These are phyloP conservation scores for Phytophthora ramorum DNA, from an alignment of 352 stramenopile species.

Conservation along the genomic window DNA sequence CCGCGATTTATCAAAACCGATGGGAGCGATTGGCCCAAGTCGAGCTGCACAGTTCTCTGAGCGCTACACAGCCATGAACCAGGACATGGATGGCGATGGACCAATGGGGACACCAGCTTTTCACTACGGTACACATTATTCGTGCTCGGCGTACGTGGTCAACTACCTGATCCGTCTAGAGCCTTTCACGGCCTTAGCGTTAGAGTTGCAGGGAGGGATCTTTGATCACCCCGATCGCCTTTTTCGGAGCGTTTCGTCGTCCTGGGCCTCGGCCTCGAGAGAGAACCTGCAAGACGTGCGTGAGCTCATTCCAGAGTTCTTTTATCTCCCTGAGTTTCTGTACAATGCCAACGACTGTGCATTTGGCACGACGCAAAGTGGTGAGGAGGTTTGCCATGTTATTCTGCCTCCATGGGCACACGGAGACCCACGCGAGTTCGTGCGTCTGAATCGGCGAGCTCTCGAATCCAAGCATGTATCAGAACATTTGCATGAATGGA, in stretches of 20 bases:
- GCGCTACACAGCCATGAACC: conserved; percentile 74
- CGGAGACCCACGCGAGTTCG: conserved; percentile 93
- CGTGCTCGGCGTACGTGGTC: conserved; percentile 95
- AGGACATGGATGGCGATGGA: conserved; percentile 42
- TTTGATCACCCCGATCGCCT: conserved; percentile 97
- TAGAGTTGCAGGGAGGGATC: conserved; percentile 70
- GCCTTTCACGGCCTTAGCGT: conserved; percentile 79
- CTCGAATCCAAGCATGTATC: conserved; percentile 97
- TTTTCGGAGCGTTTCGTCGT: conserved; percentile 95
- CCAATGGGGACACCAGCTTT: conserved; percentile 90
- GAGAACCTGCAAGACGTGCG: conserved; percentile 92
- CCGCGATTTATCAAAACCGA: conserved; percentile 94
- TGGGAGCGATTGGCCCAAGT: conserved; percentile 91
- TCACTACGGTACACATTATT: conserved; percentile 98
- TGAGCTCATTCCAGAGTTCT: conserved; percentile 86
- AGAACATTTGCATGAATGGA: conserved; percentile 97
- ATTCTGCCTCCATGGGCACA: conserved; percentile 95
- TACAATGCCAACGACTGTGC: conserved; percentile 78
- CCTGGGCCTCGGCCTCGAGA: conserved; percentile 93
- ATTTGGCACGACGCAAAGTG: conserved; percentile 78
- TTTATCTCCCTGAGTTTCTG: conserved; percentile 81
- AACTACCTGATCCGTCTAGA: conserved; percentile 97
- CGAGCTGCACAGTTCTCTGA: conserved; percentile 88
- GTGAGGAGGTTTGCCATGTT: conserved; percentile 93
- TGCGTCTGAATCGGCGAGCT: conserved; percentile 94